phyloP scores from a whole-genome alignment of 2,329 filamentous ascomycete genomes.

The Talaromyces verruculosus region DNA sequence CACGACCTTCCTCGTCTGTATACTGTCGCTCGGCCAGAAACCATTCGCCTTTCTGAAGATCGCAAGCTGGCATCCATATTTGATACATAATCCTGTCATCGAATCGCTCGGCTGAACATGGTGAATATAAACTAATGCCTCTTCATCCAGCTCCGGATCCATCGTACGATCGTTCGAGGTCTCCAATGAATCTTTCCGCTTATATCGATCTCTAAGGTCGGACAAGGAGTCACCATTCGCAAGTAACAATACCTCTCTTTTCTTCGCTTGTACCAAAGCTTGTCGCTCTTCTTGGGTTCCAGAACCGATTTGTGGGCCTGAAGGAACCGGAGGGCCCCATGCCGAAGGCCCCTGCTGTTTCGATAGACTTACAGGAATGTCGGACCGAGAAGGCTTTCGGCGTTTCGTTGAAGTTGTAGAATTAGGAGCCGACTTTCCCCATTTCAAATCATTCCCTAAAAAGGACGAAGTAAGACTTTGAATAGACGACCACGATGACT shows the following conservation, averaged over 20 bases:
- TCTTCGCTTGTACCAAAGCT: slow-evolving; percentile 50
- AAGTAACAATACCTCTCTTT: slow-evolving; percentile 46
- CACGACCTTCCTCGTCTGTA: slow-evolving; percentile 79
- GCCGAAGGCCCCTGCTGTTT: slow-evolving; percentile 29
- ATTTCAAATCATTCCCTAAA: slow-evolving; percentile 42
- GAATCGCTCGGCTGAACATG: slow-evolving; percentile 80
- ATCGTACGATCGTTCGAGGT: slow-evolving; percentile 27
- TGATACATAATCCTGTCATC: slow-evolving; percentile 84
- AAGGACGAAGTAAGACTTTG: slow-evolving; percentile 51
- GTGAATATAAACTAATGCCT: slow-evolving; percentile 88
- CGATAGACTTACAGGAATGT: slow-evolving; percentile 31
- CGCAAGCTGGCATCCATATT: slow-evolving; percentile 82
- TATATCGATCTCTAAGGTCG: slow-evolving; percentile 41
- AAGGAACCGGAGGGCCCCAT: slow-evolving; percentile 45
- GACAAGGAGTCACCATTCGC: slow-evolving; percentile 43
- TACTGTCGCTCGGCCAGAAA: slow-evolving; percentile 89
- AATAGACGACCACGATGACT: slow-evolving; percentile 51
- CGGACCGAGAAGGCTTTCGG: slow-evolving; percentile 41
- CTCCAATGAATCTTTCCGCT: slow-evolving; percentile 48
- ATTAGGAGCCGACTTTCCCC: slow-evolving; percentile 29
- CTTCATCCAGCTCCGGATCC: slow-evolving; percentile 59
- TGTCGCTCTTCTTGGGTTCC: slow-evolving; percentile 48
- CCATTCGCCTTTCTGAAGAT: slow-evolving; percentile 84
- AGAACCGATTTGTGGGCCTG: slow-evolving; percentile 34
- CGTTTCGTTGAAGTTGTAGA: slow-evolving; percentile 30